Evolutionary conservation across 2,329 filamentous ascomycete genomes (phyloP).

Genomic region (Pseudogymnoascus sp.): DNA sequence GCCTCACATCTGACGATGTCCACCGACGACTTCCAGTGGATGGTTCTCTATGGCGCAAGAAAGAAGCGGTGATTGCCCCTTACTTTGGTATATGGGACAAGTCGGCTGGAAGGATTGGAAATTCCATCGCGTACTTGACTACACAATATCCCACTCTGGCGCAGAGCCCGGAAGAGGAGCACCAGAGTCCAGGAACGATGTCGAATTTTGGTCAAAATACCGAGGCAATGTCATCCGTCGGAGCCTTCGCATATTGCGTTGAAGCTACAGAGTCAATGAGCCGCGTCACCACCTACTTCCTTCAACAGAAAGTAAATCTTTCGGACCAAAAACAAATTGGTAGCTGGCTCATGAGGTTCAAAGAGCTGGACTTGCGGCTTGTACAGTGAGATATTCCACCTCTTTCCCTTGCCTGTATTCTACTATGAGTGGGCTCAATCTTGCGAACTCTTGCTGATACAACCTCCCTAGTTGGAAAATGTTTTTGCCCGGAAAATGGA

Average conservation of each 20-base stretch:
- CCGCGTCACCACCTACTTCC: conserved; percentile 37
- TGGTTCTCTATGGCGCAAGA: conserved; percentile 35
- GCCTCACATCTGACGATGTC: conserved; percentile 32
- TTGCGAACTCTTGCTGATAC: neutral
- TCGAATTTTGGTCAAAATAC: conserved; percentile 17
- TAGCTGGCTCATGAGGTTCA: conserved; percentile 39
- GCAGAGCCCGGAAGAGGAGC: conserved; percentile 11
- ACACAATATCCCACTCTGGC: conserved; percentile 18
- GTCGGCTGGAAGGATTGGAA: conserved; percentile 33
- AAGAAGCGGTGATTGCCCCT: conserved; percentile 33
- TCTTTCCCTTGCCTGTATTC: neutral
- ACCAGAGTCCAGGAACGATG: conserved; percentile 16
- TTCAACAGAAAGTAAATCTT: conserved; percentile 36
- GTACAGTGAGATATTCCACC: conserved; percentile 30
- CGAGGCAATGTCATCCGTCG: conserved; percentile 34
- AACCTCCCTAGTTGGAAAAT: conserved; percentile 34
- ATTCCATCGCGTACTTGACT: conserved; percentile 33
- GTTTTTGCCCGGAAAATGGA: conserved; percentile 36
- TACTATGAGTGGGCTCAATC: neutral
- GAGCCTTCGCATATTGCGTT: conserved; percentile 39
- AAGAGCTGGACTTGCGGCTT: conserved; percentile 38
- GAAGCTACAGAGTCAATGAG: conserved; percentile 40
- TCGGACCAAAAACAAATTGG: conserved; percentile 33
- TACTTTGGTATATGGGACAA: conserved; percentile 40
- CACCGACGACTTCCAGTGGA: conserved; percentile 34